Evolutionary conservation across 805 yeast species (phyloP).

Genomic region (Nakazawaea pomicola): DNA sequence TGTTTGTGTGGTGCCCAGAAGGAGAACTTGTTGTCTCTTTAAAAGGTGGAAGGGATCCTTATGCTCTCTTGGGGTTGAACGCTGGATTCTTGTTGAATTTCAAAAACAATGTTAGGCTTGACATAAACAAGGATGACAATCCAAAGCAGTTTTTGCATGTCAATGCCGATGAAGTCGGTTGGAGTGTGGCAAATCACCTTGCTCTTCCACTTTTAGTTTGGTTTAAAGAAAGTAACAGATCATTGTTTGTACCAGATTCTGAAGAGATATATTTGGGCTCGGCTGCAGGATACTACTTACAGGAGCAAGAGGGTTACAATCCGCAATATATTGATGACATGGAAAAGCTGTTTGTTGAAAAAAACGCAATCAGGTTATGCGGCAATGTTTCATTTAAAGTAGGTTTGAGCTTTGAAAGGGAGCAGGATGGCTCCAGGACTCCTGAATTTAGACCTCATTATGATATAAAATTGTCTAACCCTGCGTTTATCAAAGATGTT

Average conservation of each 20-base stretch:
- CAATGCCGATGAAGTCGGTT: slow-evolving; percentile 53
- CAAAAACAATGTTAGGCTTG: slow-evolving; percentile 53
- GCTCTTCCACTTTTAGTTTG: slow-evolving; percentile 50
- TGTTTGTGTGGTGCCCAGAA: slow-evolving; percentile 44
- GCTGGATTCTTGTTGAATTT: slow-evolving; percentile 80
- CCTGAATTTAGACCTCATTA: slow-evolving; percentile 54
- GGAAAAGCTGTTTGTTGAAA: slow-evolving; percentile 18
- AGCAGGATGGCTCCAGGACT: slow-evolving; percentile 33
- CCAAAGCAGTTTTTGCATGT: slow-evolving; percentile 65
- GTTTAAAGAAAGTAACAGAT: slow-evolving; percentile 43
- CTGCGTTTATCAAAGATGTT: slow-evolving; percentile 40
- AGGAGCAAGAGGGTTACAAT: slow-evolving; percentile 12
- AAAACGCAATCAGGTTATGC: slow-evolving; percentile 49
- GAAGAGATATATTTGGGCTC: slow-evolving; percentile 31
- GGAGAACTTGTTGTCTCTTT: slow-evolving; percentile 53
- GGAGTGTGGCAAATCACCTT: slow-evolving; percentile 74
- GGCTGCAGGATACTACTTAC: slow-evolving; percentile 44
- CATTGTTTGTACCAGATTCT: slow-evolving; percentile 42
- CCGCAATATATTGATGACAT: neutral
- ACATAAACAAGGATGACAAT: slow-evolving; percentile 61
- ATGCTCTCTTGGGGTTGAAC: slow-evolving; percentile 55
- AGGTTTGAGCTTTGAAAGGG: slow-evolving; percentile 55
- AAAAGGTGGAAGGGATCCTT: slow-evolving; percentile 80
- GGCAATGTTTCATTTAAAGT: slow-evolving; percentile 59
- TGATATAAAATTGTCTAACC: slow-evolving; percentile 52